phyloP scores from a whole-genome alignment of 2,329 filamentous ascomycete species.

The Grosmannia penicillata region DNA sequence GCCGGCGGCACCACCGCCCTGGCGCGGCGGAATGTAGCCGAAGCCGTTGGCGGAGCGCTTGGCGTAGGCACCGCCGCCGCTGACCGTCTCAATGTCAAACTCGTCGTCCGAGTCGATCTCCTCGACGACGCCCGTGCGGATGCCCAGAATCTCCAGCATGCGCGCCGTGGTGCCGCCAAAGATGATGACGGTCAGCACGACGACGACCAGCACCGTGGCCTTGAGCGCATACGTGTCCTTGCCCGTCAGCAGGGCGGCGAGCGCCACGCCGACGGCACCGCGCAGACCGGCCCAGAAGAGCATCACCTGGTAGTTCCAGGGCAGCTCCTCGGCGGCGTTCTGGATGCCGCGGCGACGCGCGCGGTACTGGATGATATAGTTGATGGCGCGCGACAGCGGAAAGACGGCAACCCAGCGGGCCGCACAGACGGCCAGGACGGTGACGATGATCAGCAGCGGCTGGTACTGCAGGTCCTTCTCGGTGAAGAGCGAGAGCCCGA shows the following conservation, averaged over 20 bases:
- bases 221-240: conserved; percentile 70
- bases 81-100: conserved; percentile 80
- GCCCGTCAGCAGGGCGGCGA: conserved; percentile 77
- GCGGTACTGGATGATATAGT: conserved; percentile 81
- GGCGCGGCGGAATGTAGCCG: conserved; percentile 58
- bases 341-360: conserved; percentile 55
- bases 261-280: conserved; percentile 86
- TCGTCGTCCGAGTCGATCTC: conserved; percentile 97
- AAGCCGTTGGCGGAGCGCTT: conserved; percentile 66
- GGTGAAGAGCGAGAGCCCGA: conserved; percentile 88
- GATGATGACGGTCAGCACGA: conserved; percentile 95
- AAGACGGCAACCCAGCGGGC: conserved; percentile 92
- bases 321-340: conserved; percentile 74
- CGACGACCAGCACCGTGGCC: conserved; percentile 92
- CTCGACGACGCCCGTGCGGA: conserved; percentile 88
- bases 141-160: conserved; percentile 96
- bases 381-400: conserved; percentile 76
- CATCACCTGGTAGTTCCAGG: conserved; percentile 96
- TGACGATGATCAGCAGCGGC: conserved; percentile 87
- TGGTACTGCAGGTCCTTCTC: conserved; percentile 81
- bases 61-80: conserved; percentile 56
- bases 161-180: conserved; percentile 94
- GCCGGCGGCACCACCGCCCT: conserved; percentile 14
- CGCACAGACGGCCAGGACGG: conserved; percentile 78
- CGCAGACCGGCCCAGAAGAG: conserved; percentile 97